Base-by-base conservation (phyloP, 202 grass and related monocot genomes). In the Panicum hallii region DNA sequence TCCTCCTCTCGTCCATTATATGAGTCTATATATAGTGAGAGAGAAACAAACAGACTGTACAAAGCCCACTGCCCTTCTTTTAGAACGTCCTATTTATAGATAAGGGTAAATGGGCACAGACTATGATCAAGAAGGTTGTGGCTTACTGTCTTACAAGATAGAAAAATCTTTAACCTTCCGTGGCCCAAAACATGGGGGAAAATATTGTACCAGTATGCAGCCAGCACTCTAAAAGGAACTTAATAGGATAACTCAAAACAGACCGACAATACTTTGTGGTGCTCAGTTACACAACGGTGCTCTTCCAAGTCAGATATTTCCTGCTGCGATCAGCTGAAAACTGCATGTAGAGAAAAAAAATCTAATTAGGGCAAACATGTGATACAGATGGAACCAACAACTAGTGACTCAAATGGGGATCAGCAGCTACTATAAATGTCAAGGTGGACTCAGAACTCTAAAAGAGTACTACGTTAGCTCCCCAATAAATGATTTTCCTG, bases 1-100 rank as follows among this genome's bases (percentile, higher is more conserved):
- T 89, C 74, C 90, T 87, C 32, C 83, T 84, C 58, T 85, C 79
- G 4, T 85, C 90, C 94, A 97, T 97, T 62, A 12, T 44, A 82
- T 68, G 49, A 63, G 70, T 72, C 52, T 79, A 47, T 79, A 2
- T 64, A 61, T 41, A 64, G 41, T 47, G 65, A 55, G 11, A 67
- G 77, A 54, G 50, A 49, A 42, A 58, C 22, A 36, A 79, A 61
- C n/a, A 50, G 14, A 45, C 28, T 10, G 60, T 6, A 26, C 7
- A 54, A 44, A 10, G 28, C 49, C n/a, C 43, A 44, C 23, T 1
- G 4, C 9, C 5, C 22, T 56, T 12, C 53, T 36, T 70, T 34
- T 47, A 63, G 28, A 22, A 11, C 0, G 7, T 16, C 30, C 72
- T 57, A 85, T 85, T 64, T 70, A 41, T 63, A 81, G 46, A 67